Evolutionary conservation across 345 rosid species (phyloP).

Genomic region (Eucalyptus marginata): DNA sequence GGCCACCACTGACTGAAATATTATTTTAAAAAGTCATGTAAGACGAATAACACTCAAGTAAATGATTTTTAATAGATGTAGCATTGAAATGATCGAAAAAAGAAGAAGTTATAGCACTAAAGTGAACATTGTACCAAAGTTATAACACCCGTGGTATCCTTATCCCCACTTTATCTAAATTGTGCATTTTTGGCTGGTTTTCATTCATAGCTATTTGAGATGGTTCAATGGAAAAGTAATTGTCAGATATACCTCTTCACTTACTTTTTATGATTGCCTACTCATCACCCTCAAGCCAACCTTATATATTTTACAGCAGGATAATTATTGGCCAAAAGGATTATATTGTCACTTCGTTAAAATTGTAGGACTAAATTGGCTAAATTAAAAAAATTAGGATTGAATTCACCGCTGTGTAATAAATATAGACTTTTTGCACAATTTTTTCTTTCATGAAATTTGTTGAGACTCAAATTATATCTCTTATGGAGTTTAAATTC

Average conservation of each 20-base stretch:
- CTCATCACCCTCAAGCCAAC: not conserved
- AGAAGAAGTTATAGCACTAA: not conserved
- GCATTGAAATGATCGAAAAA: not conserved
- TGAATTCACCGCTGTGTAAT: too few relatives aligned
- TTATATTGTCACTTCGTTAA: not conserved
- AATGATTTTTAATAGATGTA: too few relatives aligned
- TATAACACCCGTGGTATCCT: too few relatives aligned
- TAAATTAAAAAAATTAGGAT: too few relatives aligned
- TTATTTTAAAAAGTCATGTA: too few relatives aligned
- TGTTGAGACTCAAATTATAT: too few relatives aligned
- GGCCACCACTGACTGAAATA: too few relatives aligned
- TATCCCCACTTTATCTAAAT: not conserved
- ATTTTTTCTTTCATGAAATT: too few relatives aligned
- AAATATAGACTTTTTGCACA: too few relatives aligned
- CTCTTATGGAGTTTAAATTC: too few relatives aligned
- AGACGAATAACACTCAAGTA: too few relatives aligned
- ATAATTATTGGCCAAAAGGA: accelerated
- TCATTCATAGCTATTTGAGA: not conserved
- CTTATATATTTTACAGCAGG: not conserved
- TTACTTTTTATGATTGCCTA: not conserved
- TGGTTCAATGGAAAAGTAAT: too few relatives aligned
- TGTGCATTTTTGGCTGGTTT: not conserved
- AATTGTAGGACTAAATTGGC: not conserved
- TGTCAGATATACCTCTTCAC: not conserved
- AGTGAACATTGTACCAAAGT: not conserved